A percentile compares a stretch with the other conserved stretches of the same genome.
phyloP scores from a whole-genome alignment of 371 early-diverging fungal species.

The Mucor plumbeus region DNA sequence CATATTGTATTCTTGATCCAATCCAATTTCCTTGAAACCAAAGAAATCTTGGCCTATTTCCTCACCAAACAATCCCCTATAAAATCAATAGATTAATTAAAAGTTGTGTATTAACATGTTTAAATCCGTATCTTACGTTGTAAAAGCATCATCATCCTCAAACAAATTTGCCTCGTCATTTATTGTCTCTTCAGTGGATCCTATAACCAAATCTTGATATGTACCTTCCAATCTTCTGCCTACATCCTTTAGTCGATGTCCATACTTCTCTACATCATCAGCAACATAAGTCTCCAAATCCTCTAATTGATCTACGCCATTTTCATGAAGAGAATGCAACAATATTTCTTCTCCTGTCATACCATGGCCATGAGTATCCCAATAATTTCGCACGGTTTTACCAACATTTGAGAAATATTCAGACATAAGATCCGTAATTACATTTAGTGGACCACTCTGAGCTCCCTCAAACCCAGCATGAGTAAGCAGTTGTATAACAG shows the following conservation, averaged over 20 bases:
- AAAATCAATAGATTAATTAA: not conserved
- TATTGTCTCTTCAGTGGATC: slow-evolving; percentile 26
- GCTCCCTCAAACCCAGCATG: slow-evolving; percentile 90
- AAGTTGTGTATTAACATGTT: not conserved
- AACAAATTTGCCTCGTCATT: slow-evolving; percentile 48
- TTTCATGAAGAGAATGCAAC: slow-evolving; percentile 79
- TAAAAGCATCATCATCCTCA: slow-evolving; percentile 60
- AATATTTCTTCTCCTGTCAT: slow-evolving; percentile 89
- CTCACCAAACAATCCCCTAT: slow-evolving; percentile 77
- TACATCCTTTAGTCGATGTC: slow-evolving; percentile 70
- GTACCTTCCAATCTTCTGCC: slow-evolving; percentile 70
- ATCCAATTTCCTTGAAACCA: slow-evolving; percentile 84
- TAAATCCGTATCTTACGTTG: slow-evolving; percentile 37
- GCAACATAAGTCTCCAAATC: slow-evolving; percentile 77
- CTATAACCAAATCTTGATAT: slow-evolving; percentile 54
- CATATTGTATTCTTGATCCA: slow-evolving; percentile 64
- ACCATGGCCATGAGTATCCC: slow-evolving; percentile 68
- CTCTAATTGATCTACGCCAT: slow-evolving; percentile 66
- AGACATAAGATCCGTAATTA: slow-evolving; percentile 77
- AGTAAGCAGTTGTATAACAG: slow-evolving; percentile 66
- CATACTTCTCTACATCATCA: slow-evolving; percentile 77
- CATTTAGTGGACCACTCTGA: slow-evolving; percentile 63
- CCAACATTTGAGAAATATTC: slow-evolving; percentile 83
- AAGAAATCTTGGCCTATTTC: slow-evolving; percentile 87
- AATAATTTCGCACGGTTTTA: slow-evolving; percentile 77